A percentile compares a stretch with the other conserved stretches of the same genome.
These are phyloP conservation scores for Suillus lakei DNA, from an alignment of 768 basidiomycete species.

Conservation along the genomic window DNA sequence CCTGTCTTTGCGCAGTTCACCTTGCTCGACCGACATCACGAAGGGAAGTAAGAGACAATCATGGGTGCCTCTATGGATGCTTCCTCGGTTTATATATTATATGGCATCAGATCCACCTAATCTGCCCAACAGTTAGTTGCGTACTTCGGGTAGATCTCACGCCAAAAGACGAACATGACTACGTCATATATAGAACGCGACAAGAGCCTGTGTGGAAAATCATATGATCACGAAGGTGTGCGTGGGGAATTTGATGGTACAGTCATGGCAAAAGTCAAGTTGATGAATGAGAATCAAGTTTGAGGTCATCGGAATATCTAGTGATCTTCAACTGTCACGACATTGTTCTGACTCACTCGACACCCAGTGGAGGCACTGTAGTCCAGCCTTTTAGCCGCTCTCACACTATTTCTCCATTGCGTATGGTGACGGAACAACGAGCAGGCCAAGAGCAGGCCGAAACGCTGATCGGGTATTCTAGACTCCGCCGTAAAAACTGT, in stretches of 20 bases:
- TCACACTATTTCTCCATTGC: neutral
- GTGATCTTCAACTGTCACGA: neutral
- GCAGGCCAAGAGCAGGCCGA: neutral
- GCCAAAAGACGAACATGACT: neutral
- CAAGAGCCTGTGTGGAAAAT: neutral
- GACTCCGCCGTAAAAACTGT: neutral
- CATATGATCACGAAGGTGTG: neutral
- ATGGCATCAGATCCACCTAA: neutral
- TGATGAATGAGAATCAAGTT: neutral
- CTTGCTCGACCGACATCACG: constrained; percentile 23
- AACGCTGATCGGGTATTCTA: neutral
- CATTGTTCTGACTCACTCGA: neutral
- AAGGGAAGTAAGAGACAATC: neutral
- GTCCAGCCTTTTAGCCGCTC: too few relatives aligned
- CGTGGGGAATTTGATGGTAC: neutral
- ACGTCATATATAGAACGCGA: neutral
- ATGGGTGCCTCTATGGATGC: neutral
- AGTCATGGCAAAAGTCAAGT: neutral
- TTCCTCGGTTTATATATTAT: constrained; percentile 6
- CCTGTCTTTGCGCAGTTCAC: constrained; percentile 11
- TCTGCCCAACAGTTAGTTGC: neutral
- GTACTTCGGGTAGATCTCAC: neutral
- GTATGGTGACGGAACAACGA: neutral
- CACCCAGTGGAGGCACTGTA: neutral
- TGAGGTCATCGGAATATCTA: neutral